Evolutionary conservation across 2,329 filamentous ascomycete species (phyloP), one percentile per base, ranked within the genome.

Genomic region (Exophiala aquamarina): DNA sequence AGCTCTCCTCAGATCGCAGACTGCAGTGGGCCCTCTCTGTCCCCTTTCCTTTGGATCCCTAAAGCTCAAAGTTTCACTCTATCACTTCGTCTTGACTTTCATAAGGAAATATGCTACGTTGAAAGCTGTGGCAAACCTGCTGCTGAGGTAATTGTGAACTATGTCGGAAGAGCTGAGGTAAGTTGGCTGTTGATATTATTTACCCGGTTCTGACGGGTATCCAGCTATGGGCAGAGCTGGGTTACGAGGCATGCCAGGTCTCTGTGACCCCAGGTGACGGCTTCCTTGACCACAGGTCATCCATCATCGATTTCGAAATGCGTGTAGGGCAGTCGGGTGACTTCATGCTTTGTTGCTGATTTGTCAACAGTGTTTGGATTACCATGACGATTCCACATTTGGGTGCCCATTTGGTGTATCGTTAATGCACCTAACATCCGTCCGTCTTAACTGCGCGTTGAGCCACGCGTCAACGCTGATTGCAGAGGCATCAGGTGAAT

Each of bases 221-320:
- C 15, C 17, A 55, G 52, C 17, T 55, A 35, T 55, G 52, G 52
- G 20, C 26, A 14, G 44, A 55, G 39, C 52, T 55, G 21, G 49
- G 52, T 9, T 55, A 51, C 28, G 42, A 52, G 21, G 38, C 41
- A 13, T 52, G 32, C 21, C 29, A 29, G 13, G 33, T 39, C n/a
- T 19, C 33, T 17, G 26, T 26, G 2, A 15, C 32, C 4, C 8
- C 9, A 23, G 19, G 10, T 13, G 38, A 18, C n/a, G 17, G 4
- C 17, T 10, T 11, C 15, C 20, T n/a, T 1, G 14, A 36, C 28
- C 17, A 44, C 8, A 28, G 37, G 9, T 19, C n/a, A 2, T 10
- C 48, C 18, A 20, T 17, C n/a, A 31, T 51, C 28, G 38, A 51
- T 13, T 49, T 49, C 21, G 17, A 46, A 4, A 15, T 54, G 20